Conservation (phyloP, 106 monocot species). For the Allium sativum region DNA sequence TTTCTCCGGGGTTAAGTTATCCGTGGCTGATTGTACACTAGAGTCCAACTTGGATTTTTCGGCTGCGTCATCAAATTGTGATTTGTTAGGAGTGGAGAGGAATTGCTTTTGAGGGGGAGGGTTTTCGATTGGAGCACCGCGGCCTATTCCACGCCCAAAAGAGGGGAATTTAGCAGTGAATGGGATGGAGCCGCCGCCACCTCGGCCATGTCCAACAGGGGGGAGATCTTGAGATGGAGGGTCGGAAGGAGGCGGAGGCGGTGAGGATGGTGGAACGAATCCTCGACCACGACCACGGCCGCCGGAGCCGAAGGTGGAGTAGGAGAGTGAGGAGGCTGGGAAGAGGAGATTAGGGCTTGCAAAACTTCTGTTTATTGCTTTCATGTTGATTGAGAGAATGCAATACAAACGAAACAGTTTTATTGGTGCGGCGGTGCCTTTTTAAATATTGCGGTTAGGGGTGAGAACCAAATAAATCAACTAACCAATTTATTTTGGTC, state of each 20-base stretch:
- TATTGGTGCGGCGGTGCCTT: too few species aligned
- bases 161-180: background rate
- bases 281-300: background rate
- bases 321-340: background rate
- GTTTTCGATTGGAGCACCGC: background rate
- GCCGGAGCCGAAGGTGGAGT: background rate
- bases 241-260: background rate
- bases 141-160: background rate
- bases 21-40: background rate
- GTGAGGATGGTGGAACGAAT: background rate
- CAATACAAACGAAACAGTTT: too few species aligned
- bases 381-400: background rate
- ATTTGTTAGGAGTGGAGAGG: background rate
- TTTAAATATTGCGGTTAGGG: too few species aligned
- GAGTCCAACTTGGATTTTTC: background rate
- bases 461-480: too few species aligned
- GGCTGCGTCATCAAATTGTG: background rate
- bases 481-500: too few species aligned
- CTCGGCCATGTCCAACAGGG: conserved; percentile 1
- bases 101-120: background rate
- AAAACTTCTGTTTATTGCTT: background rate
- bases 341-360: background rate
- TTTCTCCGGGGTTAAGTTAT: conserved; percentile 6
- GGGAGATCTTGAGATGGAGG: background rate
- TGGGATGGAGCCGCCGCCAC: background rate